Evolutionary conservation across 805 yeast species (phyloP).

Genomic region (Cyberlindnera lachancei): DNA sequence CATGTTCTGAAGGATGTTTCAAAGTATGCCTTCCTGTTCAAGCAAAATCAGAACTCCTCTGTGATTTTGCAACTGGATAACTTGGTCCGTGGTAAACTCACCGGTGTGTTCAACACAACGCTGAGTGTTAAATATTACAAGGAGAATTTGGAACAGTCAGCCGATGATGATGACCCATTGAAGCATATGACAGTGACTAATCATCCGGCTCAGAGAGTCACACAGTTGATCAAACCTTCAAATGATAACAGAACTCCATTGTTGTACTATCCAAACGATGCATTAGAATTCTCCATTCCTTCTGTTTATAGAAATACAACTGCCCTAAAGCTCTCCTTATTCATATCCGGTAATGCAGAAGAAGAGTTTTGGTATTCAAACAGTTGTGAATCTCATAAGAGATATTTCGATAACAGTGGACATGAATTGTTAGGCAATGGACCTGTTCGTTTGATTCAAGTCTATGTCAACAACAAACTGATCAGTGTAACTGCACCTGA

Average conservation of each 20-base stretch:
- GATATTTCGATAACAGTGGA: constrained; percentile 32
- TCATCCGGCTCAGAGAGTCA: constrained; percentile 15
- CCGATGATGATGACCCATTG: constrained; percentile 9
- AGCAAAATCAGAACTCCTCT: constrained; percentile 27
- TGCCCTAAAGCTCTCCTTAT: constrained; percentile 40
- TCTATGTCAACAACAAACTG: constrained; percentile 50
- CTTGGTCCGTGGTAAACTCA: constrained; percentile 41
- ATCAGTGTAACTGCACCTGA: constrained; percentile 60
- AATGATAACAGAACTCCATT: constrained; percentile 36
- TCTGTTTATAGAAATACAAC: constrained; percentile 48
- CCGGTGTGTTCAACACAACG: constrained; percentile 52
- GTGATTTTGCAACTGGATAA: constrained; percentile 62
- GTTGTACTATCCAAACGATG: constrained; percentile 36
- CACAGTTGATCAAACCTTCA: constrained; percentile 9
- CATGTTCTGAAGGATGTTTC: constrained; percentile 57
- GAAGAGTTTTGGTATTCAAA: constrained; percentile 85
- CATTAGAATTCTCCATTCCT: constrained; percentile 35
- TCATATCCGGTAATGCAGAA: constrained; percentile 65
- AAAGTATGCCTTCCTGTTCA: constrained; percentile 44
- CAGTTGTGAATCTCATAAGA: constrained; percentile 38
- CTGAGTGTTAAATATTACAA: constrained; percentile 46
- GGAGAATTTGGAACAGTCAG: no score
- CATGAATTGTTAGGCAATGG: constrained; percentile 52
- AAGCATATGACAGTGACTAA: constrained; percentile 15
- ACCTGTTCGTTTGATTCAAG: constrained; percentile 60